These are phyloP conservation scores for Candida adriatica DNA, from an alignment of 805 yeast genomes.

Conservation along the genomic window DNA sequence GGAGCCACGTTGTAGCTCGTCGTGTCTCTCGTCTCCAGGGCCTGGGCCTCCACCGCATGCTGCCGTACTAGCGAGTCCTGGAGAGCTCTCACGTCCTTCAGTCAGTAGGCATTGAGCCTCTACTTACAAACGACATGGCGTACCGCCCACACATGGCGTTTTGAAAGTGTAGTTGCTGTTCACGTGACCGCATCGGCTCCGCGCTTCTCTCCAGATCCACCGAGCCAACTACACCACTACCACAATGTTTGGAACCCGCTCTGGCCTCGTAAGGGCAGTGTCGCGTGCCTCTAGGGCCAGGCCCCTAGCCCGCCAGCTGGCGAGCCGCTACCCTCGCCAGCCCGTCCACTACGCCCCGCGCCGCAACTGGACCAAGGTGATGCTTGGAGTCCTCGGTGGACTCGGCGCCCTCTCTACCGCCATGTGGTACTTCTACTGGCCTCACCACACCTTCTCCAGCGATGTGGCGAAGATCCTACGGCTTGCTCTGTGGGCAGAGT, in stretches of 20 bases:
- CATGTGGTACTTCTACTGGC: slow-evolving; percentile 46
- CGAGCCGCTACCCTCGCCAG: slow-evolving; percentile 12
- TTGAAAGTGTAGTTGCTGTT: too few relatives aligned
- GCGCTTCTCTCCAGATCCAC: too few relatives aligned
- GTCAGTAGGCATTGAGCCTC: too few relatives aligned
- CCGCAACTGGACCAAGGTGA: slow-evolving; percentile 14
- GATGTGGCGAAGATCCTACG: slow-evolving; percentile 67
- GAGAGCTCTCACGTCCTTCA: too few relatives aligned
- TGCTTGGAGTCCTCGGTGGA: slow-evolving; percentile 19
- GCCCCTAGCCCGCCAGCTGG: slow-evolving; percentile 4
- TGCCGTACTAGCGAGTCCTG: too few relatives aligned
- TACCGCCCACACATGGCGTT: slow-evolving; percentile 71
- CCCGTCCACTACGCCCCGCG: slow-evolving; percentile 6
- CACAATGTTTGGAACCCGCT: too few relatives aligned
- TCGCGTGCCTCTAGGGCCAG: too few relatives aligned
- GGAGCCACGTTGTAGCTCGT: slow-evolving; percentile 12
- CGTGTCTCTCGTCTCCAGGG: too few relatives aligned
- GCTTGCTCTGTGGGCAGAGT: slow-evolving; percentile 79
- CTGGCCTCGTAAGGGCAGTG: too few relatives aligned
- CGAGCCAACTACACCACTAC: too few relatives aligned
- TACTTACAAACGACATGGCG: slow-evolving; percentile 39
- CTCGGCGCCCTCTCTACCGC: slow-evolving; percentile 22
- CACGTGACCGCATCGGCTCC: too few relatives aligned
- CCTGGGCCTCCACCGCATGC: too few relatives aligned
- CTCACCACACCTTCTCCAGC: slow-evolving; percentile 60